Conservation (phyloP, 768 basidiomycete species). For the Mycena chlorophos region DNA sequence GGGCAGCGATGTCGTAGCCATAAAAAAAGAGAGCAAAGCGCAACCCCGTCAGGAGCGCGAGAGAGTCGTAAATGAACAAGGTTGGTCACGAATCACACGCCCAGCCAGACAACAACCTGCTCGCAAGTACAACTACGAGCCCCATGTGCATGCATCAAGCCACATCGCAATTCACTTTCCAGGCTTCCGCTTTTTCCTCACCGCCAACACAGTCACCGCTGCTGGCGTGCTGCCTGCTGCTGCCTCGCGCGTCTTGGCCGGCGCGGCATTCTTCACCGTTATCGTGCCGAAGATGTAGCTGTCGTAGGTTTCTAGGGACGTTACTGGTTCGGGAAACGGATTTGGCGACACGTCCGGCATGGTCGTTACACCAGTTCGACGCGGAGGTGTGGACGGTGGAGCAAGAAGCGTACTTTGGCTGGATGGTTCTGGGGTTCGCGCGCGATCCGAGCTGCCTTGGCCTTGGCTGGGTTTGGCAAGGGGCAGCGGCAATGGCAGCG, state of each 20-base stretch:
- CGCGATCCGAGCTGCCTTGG: slow-evolving; percentile 28
- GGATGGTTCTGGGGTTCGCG: slow-evolving; percentile 45
- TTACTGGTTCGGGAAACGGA: slow-evolving; percentile 65
- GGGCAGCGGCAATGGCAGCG: slow-evolving; percentile 23
- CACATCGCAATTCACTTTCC: slow-evolving; percentile 8
- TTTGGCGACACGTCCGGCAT: slow-evolving; percentile 59
- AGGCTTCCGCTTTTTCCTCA: slow-evolving; percentile 55
- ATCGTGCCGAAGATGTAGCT: slow-evolving; percentile 61
- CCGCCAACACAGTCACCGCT: slow-evolving; percentile 58
- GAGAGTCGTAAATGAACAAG: slow-evolving; percentile 4
- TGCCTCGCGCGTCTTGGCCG: slow-evolving; percentile 16
- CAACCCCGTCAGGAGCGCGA: slow-evolving; percentile 11
- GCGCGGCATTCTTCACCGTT: slow-evolving; percentile 49
- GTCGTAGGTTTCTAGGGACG: slow-evolving; percentile 61
- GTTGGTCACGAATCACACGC: neutral
- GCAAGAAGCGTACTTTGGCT: slow-evolving; percentile 34
- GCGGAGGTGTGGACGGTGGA: slow-evolving; percentile 56
- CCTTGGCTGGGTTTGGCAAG: neutral
- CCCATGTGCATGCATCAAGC: slow-evolving; percentile 10
- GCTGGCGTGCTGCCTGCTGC: slow-evolving; percentile 7
- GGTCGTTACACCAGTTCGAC: slow-evolving; percentile 28
- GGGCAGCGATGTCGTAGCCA: slow-evolving; percentile 65
- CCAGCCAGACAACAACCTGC: neutral
- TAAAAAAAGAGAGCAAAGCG: slow-evolving; percentile 22
- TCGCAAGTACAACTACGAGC: neutral